phyloP scores from a whole-genome alignment of 305 asterid species.

The Fraxinus paxiana region DNA sequence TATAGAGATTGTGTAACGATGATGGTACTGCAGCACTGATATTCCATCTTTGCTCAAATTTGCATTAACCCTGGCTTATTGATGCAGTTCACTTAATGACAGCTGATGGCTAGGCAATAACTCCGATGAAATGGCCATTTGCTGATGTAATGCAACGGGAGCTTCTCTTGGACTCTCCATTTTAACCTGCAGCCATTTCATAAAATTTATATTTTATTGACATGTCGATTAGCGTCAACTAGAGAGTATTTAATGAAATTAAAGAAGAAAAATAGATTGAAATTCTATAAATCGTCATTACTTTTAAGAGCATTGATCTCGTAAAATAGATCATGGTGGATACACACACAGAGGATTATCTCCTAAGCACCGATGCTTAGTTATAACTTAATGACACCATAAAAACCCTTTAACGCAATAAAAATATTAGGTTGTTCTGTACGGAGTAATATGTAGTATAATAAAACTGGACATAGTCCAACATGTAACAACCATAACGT shows the following conservation, averaged over 20 bases:
- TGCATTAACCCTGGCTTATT: conserved; percentile 11
- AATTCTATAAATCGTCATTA: not conserved
- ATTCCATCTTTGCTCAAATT: not conserved
- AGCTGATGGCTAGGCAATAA: conserved; percentile 30
- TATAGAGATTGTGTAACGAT: not conserved
- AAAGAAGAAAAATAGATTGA: not conserved
- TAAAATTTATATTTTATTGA: not conserved
- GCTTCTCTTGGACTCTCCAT: conserved; percentile 28
- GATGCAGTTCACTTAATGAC: conserved; percentile 43
- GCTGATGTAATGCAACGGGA: conserved; percentile 28
- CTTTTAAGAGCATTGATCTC: not conserved
- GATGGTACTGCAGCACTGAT: not conserved
- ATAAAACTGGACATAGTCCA: not conserved
- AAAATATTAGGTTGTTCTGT: not conserved
- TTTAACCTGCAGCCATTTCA: conserved; percentile 27
- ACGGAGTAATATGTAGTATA: not conserved
- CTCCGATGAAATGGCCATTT: conserved; percentile 27
- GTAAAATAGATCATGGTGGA: not conserved
- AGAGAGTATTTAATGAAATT: not conserved
- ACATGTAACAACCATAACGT: not conserved
- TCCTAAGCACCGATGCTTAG: no score
- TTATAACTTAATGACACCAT: not conserved
- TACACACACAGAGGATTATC: no score
- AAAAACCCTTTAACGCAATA: not conserved
- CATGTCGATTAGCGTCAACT: not conserved